These are phyloP conservation scores for Cryptococcus depauperatus DNA, from an alignment of 1,284 basidiomycete genomes.

Conservation along the genomic window DNA sequence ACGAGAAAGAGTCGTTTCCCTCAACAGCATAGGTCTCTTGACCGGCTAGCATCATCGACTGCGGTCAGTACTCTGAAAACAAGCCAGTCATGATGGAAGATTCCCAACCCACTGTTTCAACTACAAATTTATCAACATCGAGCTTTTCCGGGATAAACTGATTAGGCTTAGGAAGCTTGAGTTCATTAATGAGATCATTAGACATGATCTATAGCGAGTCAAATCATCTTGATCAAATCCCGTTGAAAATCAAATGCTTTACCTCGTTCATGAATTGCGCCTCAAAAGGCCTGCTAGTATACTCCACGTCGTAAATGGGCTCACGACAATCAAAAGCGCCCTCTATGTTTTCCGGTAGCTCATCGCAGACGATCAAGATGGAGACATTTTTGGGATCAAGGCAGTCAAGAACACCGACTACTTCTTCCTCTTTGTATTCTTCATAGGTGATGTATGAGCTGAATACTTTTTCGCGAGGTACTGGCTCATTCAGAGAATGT, in stretches of 20 bases:
- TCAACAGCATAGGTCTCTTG: slow-evolving; percentile 65
- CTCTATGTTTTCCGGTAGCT: slow-evolving; percentile 54
- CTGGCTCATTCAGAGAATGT: slow-evolving; percentile 59
- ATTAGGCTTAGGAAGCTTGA: slow-evolving; percentile 77
- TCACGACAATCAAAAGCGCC: slow-evolving; percentile 63
- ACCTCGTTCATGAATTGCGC: slow-evolving; percentile 60
- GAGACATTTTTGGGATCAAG: slow-evolving; percentile 56
- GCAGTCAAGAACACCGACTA: slow-evolving; percentile 57
- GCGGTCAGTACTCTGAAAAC: slow-evolving; percentile 3
- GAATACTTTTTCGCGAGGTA: slow-evolving; percentile 69
- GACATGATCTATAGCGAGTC: slow-evolving; percentile 61
- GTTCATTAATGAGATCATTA: slow-evolving; percentile 56
- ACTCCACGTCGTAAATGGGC: slow-evolving; percentile 75
- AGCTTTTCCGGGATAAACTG: slow-evolving; percentile 84
- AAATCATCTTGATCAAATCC: not conserved
- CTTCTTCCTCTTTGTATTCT: slow-evolving; percentile 65
- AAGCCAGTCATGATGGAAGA: no score
- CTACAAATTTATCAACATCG: slow-evolving; percentile 65
- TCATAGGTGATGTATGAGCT: slow-evolving; percentile 65
- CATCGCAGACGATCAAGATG: slow-evolving; percentile 45
- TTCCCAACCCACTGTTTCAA: slow-evolving; percentile 50
- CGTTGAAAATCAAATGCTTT: slow-evolving; percentile 10
- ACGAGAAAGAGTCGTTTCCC: slow-evolving; percentile 60
- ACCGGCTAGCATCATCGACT: slow-evolving; percentile 51
- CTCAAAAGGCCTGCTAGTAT: slow-evolving; percentile 61